A percentile compares a stretch with the other conserved stretches of the same genome.
These are phyloP conservation scores for Leccinum laetum DNA, from an alignment of 1,284 basidiomycete genomes.

Conservation along the genomic window DNA sequence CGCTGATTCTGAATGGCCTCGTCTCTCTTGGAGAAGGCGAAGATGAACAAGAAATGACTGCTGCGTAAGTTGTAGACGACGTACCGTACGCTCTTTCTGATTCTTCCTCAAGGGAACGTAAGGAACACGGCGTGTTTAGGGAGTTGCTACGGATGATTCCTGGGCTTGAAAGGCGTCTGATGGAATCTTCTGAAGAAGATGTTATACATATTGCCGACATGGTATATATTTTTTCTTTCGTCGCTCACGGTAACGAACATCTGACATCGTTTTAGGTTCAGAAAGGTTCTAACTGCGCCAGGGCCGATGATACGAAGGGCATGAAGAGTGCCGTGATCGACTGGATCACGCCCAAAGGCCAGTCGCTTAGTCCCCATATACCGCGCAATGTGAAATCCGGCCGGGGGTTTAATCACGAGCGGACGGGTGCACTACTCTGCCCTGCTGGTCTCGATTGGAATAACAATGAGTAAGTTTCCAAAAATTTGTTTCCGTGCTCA, in stretches of 20 bases:
- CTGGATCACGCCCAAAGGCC: no score
- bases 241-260: background rate
- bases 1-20: no score
- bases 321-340: no score
- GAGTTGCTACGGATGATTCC: background rate
- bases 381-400: background rate
- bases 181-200: background rate
- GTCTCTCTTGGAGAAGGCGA: no score
- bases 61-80: no score
- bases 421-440: background rate
- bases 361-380: no score
- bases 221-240: background rate
- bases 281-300: background rate
- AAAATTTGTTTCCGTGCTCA: background rate
- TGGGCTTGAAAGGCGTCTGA: background rate
- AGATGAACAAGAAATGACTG: no score
- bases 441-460: background rate
- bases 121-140: background rate
- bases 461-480: background rate
- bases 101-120: background rate
- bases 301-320: background rate
- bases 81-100: no score
- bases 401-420: background rate
- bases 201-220: background rate
- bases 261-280: background rate